Conservation (phyloP, 1,284 basidiomycete species). For the Ustilago shanxiensis region DNA sequence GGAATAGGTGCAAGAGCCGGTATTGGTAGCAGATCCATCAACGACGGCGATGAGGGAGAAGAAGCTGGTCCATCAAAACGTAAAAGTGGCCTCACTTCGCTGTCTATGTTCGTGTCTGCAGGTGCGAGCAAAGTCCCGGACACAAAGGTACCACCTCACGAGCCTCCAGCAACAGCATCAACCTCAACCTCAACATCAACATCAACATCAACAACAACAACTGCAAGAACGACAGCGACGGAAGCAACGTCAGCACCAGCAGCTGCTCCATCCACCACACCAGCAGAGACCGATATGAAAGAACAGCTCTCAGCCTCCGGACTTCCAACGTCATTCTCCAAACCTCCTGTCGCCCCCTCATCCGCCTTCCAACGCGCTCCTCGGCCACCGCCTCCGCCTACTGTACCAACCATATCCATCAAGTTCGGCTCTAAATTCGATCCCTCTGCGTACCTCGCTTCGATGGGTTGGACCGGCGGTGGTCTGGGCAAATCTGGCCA, state of each 20-base stretch:
- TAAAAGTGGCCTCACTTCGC: conserved; percentile 42
- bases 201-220: neutral
- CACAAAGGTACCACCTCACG: conserved; percentile 15
- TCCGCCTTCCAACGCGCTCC: conserved; percentile 35
- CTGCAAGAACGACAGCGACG: neutral
- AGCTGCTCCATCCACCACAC: neutral
- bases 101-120: conserved; percentile 54
- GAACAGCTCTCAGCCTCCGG: conserved; percentile 22
- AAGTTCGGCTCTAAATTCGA: conserved; percentile 63
- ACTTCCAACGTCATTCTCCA: conserved; percentile 33
- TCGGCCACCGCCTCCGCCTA: neutral
- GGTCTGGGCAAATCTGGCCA: conserved; percentile 66
- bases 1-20: conserved; percentile 40
- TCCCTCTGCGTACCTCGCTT: conserved; percentile 61
- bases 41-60: neutral
- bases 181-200: neutral
- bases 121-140: conserved; percentile 20
- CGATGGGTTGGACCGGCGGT: conserved; percentile 69
- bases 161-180: neutral
- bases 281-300: neutral
- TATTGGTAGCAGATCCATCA: conserved; percentile 22
- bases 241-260: conserved; percentile 11
- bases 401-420: conserved; percentile 32
- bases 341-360: conserved; percentile 24
- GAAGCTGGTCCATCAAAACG: conserved; percentile 24